Evolutionary conservation across 768 basidiomycete species (phyloP), one percentile per base, ranked within the genome.

Genomic region (Naematelia aurantialba): DNA sequence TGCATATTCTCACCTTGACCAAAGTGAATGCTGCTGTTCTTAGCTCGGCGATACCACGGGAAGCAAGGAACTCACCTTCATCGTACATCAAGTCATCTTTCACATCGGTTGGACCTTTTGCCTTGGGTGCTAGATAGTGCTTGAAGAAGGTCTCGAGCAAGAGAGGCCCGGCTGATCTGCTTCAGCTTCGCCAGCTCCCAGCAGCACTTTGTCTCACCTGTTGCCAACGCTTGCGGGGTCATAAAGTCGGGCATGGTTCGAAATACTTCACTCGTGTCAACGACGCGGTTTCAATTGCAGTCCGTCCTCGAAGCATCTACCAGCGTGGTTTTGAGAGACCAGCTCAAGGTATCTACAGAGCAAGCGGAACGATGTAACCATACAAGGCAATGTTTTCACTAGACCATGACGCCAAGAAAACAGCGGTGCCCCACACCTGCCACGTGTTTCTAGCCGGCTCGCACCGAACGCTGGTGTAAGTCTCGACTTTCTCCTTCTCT

Each of bases 61-160:
- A 48, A 57, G 42, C 26, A 5, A 57, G 17, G 12, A 51, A 52
- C 31, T 61, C 81, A 69, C 63, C 87, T 68, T 89, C 84, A 61
- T 91, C 87, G 68, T 89, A 92, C 58, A 92, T 76, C 25, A 92
- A 78, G 71, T 91, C 88, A 10, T 71, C 69, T 24, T 56, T 62
- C 17, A 17, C 34, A 39, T 39, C 34, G 34, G 8, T 17, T 8
- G 8, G 8, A 8, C 34, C 34, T 39, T 39, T 39, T 52, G 89
- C 85, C 67, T 85, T 82, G 4, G 83, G 82, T 31, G 81, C 79
- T 49, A 92, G 83, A 75, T 90, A 93, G 72, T 92, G 90, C 73
- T 87, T 88, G 69, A 91, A 81, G n/a, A 91, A 81, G 0, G 87
- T 89, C 50, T 73, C 73, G 39, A 76, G 65, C 42, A 76, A 56